These are phyloP conservation scores for Tetraselmis striata DNA, from an alignment of 139 green algal genomes.

Conservation along the genomic window DNA sequence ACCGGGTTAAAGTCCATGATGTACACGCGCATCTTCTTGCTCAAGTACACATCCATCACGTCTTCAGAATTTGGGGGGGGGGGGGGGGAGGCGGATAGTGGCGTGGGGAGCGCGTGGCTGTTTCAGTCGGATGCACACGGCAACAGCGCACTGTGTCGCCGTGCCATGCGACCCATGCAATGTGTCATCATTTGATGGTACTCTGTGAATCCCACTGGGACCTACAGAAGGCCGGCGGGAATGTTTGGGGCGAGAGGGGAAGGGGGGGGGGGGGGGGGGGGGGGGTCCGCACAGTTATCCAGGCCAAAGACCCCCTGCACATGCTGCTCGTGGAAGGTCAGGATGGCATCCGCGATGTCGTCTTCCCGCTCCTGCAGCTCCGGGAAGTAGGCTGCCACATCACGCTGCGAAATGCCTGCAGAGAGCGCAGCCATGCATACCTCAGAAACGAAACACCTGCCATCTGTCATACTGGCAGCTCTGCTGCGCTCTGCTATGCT, in stretches of 20 bases:
- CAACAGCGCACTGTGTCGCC: no score
- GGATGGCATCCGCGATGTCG: slow-evolving; percentile 27
- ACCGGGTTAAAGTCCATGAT: slow-evolving; percentile 90
- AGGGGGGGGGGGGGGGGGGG: no score
- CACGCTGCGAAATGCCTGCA: slow-evolving; percentile 67
- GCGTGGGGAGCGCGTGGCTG: no score
- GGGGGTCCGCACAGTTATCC: not conserved
- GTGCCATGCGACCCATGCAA: no score
- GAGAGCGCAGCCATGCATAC: slow-evolving; percentile 32
- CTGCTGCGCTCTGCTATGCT: no score
- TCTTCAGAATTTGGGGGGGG: not conserved
- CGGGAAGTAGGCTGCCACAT: slow-evolving; percentile 61
- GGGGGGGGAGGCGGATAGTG: no score
- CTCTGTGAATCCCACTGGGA: no score
- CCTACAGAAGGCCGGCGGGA: no score
- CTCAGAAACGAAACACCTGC: not conserved
- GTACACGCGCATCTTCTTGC: not conserved
- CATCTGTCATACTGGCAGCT: not conserved
- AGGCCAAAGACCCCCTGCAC: not conserved
- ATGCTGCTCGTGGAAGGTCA: slow-evolving; percentile 33
- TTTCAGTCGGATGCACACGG: no score
- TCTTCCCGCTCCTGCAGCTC: slow-evolving; percentile 26
- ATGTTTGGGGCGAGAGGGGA: no score
- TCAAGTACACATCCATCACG: not conserved
- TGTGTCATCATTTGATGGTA: no score